Base-by-base conservation (phyloP, 306 rosid species). In the Delonix regia region DNA sequence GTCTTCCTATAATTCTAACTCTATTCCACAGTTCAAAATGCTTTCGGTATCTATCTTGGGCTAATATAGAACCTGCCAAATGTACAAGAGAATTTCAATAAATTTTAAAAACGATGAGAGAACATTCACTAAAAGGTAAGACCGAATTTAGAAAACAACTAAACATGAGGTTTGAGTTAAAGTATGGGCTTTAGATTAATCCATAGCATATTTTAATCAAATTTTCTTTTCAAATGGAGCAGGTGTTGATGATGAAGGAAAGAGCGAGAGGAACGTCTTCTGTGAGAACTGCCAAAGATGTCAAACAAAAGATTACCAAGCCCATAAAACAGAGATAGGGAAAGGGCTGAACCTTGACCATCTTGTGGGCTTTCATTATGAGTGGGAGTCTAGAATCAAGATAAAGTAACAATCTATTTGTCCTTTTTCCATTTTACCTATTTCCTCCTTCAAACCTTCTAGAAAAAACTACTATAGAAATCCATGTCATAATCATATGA, bases 371-470 rank as follows among this genome's bases (percentile, higher is more conserved):
- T 27, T 59, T 60, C 41, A 60, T 27, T 5, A 60, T 60, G 6
- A 28, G 41, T 28, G 36, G 64, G 65, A 56, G 14, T 56, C 33
- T 34, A 0, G 33, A 51, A 56, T 22, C 15, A 16, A 56, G 15
- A 24, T 5, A 49, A 53, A 12, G n/a, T 12, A 67, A 67, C 6
- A 67, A 22, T 63, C 16, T 5, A 56, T 1, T 9, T 48, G 30
- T 41, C 44, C 56, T 66, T 21, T 11, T 69, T 25, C 68, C 44
- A 51, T 55, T n/a, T 42, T 25, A 30, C 49, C 36, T 19, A 13
- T n/a, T 77, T 53, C 33, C 45, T 77, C 34, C 65, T 30, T 66
- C 25, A 73, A 39, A 39, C 24, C 38, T 55, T 39, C 52, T 22
- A 56, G 24, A 18, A 12, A 59, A 38, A 39, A 12, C n/a, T 39